Evolutionary conservation across 164 flowering plant genomes (phyloP), one percentile per base, ranked within the genome.

Genomic region (Stephania cephalantha): DNA sequence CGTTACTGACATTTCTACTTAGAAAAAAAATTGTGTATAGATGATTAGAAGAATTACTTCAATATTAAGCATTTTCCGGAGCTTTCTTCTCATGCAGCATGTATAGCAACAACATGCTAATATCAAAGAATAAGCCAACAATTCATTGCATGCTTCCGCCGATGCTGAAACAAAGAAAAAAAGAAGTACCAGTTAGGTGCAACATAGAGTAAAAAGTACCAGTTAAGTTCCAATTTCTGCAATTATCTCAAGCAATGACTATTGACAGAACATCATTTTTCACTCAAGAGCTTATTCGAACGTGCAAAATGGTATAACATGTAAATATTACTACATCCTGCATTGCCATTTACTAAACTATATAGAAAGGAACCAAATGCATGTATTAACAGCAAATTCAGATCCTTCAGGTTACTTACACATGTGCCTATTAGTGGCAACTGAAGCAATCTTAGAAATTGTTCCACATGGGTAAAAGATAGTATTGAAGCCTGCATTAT

Each of bases 101-200:
- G 99, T 96, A 74, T 94, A 92, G 83, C 98, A 96, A 76, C 99
- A 96, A 82, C 99, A 96, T 8, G 99, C 83, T 75, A 96, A 77
- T 83, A 96, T 79, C 86, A 96, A 77, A 8, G 99, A 94, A 84
- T 96, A 96, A 46, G 97, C 97, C 94, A 94, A 84, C 86, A 96
- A 78, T 52, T 96, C 98, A 79, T 92, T 96, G 76, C 99, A 96
- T 61, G 93, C 95, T 72, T 96, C 97, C 68, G 84, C 95, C 9
- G 97, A 75, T 75, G 97, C 99, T 96, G 95, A 71, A 63, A 75
- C 25, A 77, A 86, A 9, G 71, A 25, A 75, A 11, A 64, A 48
- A 44, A 72, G 20, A 61, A 9, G 46, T 18, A 35, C 52, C 58
- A 10, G 11, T 9, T 75, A 17, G 78, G 74, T 50, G 35, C 8